Evolutionary conservation across 2,329 filamentous ascomycete genomes (phyloP), one percentile per base, ranked within the genome.

Genomic region (Arthrobotrys entomopaga): DNA sequence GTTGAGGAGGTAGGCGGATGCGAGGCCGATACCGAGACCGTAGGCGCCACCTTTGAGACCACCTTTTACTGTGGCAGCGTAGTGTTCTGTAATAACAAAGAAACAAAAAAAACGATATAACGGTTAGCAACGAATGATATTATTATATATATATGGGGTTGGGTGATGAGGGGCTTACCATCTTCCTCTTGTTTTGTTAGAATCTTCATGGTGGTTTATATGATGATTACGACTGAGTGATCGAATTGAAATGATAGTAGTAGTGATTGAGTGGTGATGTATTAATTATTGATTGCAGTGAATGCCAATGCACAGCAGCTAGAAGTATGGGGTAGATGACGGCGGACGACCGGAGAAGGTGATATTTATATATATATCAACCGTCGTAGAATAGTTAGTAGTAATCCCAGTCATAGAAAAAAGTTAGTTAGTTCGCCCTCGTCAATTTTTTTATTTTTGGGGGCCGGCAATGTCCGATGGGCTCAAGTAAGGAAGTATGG

Each of bases 111-210:
- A 4, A 40, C 24, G 5, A 34, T 54, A 26, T n/a, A n/a, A n/a
- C n/a, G n/a, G n/a, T n/a, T n/a, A n/a, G n/a, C n/a, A n/a, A n/a
- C n/a, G 20, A n/a, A 16, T 13, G 16, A n/a, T n/a, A 22, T 11
- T 11, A 8, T 22, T 38, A 16, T 1, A 10, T n/a, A n/a, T n/a
- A 34, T 15, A 7, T 13, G 49, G 20, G 11, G 48, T 24, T 50
- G 2, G 48, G 20, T 50, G 48, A 22, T 19, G 42, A 13, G 7
- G 24, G 43, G 20, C 61, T 1, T 75, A 77, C 77, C 91, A 74
- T 85, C 82, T 84, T 97, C 93, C 84, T 97, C 92, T 87, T 97
- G 92, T 82, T 94, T 92, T 79, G 91, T 96, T 81, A 98, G 87
- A 81, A 98, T 85, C 90, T 97, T 98, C 95, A 98, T 99, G 76